Percentiles rank a stretch among this genome's conserved stretches.
These are phyloP conservation scores for Penicillium sp. DNA, from an alignment of 2,329 filamentous ascomycete genomes.

Conservation along the genomic window DNA sequence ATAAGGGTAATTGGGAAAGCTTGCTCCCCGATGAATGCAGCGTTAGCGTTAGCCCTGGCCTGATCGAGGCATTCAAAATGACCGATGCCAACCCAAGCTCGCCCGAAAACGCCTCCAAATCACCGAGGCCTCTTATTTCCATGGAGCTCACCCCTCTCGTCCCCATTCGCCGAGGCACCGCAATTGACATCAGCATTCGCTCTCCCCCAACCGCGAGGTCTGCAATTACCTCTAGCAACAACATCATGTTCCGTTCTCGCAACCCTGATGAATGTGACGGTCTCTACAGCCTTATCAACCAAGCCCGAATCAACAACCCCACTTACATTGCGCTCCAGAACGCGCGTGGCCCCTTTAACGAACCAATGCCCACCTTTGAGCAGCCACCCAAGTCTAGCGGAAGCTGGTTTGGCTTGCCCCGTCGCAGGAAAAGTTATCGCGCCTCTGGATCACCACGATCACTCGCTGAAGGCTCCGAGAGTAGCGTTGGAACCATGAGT, in stretches of 20 bases:
- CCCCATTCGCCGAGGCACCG: constrained; percentile 81
- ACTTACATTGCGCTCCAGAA: constrained; percentile 76
- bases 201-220: constrained; percentile 73
- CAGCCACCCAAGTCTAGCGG: constrained; percentile 33
- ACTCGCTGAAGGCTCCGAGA: constrained; percentile 60
- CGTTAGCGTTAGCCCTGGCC: constrained; percentile 57
- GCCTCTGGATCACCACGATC: constrained; percentile 53
- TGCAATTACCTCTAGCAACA: constrained; percentile 62
- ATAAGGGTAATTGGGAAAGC: constrained; percentile 56
- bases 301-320: constrained; percentile 83
- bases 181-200: constrained; percentile 87
- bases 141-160: constrained; percentile 89
- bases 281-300: constrained; percentile 81
- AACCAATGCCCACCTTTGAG: constrained; percentile 44
- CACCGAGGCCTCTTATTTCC: constrained; percentile 52
- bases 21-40: constrained; percentile 58
- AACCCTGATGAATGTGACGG: constrained; percentile 70
- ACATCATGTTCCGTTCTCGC: constrained; percentile 84
- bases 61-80: constrained; percentile 59
- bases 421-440: constrained; percentile 50
- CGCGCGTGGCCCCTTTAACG: constrained; percentile 58
- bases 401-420: constrained; percentile 48
- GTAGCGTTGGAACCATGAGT: constrained; percentile 68
- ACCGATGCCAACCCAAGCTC: constrained; percentile 28
- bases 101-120: constrained; percentile 8